Base-by-base conservation (phyloP, 2,329 filamentous ascomycete genomes). In the Fusarium sp. region DNA sequence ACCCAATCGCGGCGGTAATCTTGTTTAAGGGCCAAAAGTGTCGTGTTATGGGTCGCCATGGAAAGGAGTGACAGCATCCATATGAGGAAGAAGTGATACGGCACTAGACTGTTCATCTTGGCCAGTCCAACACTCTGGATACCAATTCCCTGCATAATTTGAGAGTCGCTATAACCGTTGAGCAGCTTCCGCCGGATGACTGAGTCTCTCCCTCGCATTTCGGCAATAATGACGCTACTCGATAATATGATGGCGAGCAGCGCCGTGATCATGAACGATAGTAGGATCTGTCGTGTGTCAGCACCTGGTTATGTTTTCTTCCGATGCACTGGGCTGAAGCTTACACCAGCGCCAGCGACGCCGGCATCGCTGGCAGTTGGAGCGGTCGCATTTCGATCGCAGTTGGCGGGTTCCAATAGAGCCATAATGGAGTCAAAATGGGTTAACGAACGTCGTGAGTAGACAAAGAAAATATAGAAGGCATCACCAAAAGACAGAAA, bases 31-130 rank as follows among this genome's bases (percentile, higher is more conserved):
- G 89, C 90, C n/a, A 93, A 84, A 22, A 93, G 82, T 0, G 90
- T 90, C 9, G 89, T 86, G 66, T 92, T 90, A 80, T 93, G 91
- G 6, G 91, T 91, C 2, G 90, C 89, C 72, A 90, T 92, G 22
- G 90, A 90, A 13, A 93, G 84, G 18, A 92, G 81, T 0, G 89
- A 90, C 5, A 93, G 83, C 83, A 92, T 90, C 91, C 90, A 93
- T 73, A 93, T 88, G 62, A 92, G 86, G 83, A 92, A 92, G 83
- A 93, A 92, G 81, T 93, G 91, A 79, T 93, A 93, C 0, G 90
- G 87, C 1, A 91, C 86, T 79, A 93, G 87, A 10, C 84, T 83
- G 51, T 86, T 81, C 78, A 89, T 87, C 77, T 90, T 90, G 9
- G 88, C 88, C 3, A 93, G 85, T 0, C 88, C 91, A 30, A 93